Evolutionary conservation across 2,329 filamentous ascomycete genomes (phyloP).

Genomic region (Colletotrichum sp.): DNA sequence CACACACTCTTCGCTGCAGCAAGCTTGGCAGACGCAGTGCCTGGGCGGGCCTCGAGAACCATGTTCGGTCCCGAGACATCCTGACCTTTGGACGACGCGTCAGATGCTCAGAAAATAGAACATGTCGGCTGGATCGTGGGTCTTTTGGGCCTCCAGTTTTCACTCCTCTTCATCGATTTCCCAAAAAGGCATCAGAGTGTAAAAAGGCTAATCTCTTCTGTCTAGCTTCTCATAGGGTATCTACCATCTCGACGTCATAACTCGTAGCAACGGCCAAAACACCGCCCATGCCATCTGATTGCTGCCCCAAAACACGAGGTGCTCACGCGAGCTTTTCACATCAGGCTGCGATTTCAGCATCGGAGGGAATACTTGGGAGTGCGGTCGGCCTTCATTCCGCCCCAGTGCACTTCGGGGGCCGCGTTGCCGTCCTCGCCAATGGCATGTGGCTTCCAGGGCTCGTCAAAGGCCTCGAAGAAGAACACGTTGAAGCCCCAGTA

Average conservation of each 20-base stretch:
- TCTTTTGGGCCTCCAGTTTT: not conserved
- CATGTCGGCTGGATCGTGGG: not conserved
- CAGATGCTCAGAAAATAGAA: not conserved
- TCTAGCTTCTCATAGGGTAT: not conserved
- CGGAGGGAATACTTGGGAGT: conserved; percentile 54
- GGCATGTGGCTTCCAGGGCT: conserved; percentile 71
- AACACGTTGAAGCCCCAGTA: conserved; percentile 72
- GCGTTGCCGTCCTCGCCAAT: conserved; percentile 66
- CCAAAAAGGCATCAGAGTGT: not conserved
- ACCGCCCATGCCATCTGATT: conserved; percentile 8
- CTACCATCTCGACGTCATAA: not conserved
- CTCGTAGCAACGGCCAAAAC: not conserved
- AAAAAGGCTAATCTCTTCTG: not conserved
- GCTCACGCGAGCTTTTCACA: not conserved
- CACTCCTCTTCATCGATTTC: not conserved
- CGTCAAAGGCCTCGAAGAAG: conserved; percentile 77
- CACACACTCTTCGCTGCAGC: not conserved
- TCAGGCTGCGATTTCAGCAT: conserved; percentile 20
- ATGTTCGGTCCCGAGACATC: conserved; percentile 4
- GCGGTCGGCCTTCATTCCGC: conserved; percentile 66
- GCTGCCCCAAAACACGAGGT: not conserved
- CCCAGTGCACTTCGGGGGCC: conserved; percentile 72
- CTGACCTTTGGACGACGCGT: not conserved
- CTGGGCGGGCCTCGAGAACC: not conserved
- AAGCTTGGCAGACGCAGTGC: not conserved